Evolutionary conservation across 2,329 filamentous ascomycete genomes (phyloP).

Genomic region (Dactylellina drechsleri): DNA sequence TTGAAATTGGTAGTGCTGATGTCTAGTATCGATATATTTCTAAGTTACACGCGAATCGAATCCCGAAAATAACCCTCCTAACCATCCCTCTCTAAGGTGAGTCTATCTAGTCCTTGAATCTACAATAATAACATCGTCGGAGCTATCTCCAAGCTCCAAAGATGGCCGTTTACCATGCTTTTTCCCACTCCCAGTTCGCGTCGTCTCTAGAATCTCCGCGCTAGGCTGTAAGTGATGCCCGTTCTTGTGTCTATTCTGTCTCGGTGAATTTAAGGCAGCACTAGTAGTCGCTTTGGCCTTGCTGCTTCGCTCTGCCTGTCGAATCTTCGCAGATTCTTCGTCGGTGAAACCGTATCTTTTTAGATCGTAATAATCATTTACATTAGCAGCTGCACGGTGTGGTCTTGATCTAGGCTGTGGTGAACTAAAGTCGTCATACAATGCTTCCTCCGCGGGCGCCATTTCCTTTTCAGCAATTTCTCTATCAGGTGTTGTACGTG

Average conservation of each 20-base stretch:
- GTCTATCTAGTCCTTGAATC: background rate
- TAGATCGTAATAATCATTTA: conserved; percentile 33
- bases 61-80: too few relatives aligned
- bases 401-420: conserved; percentile 5
- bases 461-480: background rate
- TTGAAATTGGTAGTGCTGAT: too few relatives aligned
- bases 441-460: background rate
- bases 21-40: too few relatives aligned
- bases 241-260: conserved; percentile 1
- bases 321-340: background rate
- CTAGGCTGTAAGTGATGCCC: conserved; percentile 1
- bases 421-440: background rate
- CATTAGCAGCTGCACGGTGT: conserved; percentile 24
- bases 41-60: too few relatives aligned
- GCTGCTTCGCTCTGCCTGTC: conserved; percentile 4
- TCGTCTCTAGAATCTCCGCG: conserved; percentile 12
- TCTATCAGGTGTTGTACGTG: conserved; percentile 14
- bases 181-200: conserved; percentile 5
- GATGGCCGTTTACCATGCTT: conserved; percentile 14
- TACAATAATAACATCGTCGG: conserved; percentile 7
- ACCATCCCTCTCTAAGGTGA: too few relatives aligned
- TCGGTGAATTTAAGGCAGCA: background rate
- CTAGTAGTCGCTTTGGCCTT: conserved; percentile 16
- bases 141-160: conserved; percentile 5
- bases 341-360: conserved; percentile 22